Percentiles rank a stretch among this genome's conserved stretches.
phyloP scores from a whole-genome alignment of 306 rosid genomes.

The Fagus crenata region DNA sequence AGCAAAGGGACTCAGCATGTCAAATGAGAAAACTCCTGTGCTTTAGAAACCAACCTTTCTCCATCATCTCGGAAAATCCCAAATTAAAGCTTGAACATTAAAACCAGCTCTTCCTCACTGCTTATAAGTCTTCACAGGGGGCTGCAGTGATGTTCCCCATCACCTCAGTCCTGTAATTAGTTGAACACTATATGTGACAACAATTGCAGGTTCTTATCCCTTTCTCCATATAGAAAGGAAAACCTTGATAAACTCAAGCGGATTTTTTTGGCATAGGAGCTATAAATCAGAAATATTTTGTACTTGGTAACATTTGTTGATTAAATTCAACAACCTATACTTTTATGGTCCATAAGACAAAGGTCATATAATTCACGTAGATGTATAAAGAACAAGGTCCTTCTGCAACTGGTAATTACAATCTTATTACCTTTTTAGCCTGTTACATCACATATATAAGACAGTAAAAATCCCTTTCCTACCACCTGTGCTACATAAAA shows the following conservation, averaged over 20 bases:
- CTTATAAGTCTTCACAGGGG: not conserved
- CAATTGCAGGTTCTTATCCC: not conserved
- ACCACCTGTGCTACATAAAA: not conserved
- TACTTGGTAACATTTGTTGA: not conserved
- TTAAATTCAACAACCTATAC: not conserved
- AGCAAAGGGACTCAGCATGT: too few relatives aligned
- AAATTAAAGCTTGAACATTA: not conserved
- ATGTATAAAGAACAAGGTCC: not conserved
- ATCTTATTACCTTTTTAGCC: not conserved
- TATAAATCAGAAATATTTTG: not conserved
- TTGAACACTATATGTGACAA: not conserved
- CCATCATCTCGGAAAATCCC: conserved; percentile 1
- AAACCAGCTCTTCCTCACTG: not conserved
- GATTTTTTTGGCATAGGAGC: not conserved
- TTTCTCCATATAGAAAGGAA: not conserved
- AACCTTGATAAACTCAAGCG: not conserved
- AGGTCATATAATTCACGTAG: not conserved
- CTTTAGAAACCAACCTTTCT: not conserved
- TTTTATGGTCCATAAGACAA: not conserved
- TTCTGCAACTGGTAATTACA: not conserved
- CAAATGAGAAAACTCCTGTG: too few relatives aligned
- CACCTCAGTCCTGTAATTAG: conserved; percentile 8
- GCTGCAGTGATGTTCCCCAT: conserved; percentile 10
- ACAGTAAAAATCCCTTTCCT: not conserved
- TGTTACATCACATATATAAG: not conserved